A percentile compares a stretch with the other conserved stretches of the same genome.
Conservation (phyloP, 805 yeast species). For the Henningerozyma blattae region DNA sequence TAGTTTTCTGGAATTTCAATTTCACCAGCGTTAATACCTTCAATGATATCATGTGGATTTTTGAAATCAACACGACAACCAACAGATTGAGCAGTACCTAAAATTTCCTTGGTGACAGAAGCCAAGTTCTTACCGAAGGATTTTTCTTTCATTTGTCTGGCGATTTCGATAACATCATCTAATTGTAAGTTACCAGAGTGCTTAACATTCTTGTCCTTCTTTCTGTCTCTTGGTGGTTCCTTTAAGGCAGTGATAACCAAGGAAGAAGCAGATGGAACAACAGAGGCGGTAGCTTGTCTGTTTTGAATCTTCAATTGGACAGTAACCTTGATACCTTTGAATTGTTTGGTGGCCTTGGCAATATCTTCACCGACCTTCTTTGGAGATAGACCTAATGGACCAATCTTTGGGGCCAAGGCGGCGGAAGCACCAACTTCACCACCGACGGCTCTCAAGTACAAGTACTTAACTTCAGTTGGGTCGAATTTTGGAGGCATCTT, state of each 20-base stretch:
- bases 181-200: conserved; percentile 98
- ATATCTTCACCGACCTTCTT: conserved; percentile 99
- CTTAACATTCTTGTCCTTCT: conserved; percentile 99
- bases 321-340: conserved; percentile 99
- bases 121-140: conserved; percentile 96
- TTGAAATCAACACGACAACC: conserved; percentile 99
- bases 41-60: conserved; percentile 98
- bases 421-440: conserved; percentile 99
- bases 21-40: conserved; percentile 97
- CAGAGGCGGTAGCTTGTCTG: conserved; percentile 99
- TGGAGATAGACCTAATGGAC: conserved; percentile 99
- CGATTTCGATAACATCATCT: conserved; percentile 92
- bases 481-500: conserved; percentile 97
- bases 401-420: conserved; percentile 99
- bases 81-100: conserved; percentile 99
- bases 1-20: conserved; percentile 48
- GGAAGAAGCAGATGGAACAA: conserved; percentile 98
- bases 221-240: conserved; percentile 99
- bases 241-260: conserved; percentile 97
- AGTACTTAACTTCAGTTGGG: conserved; percentile 95
- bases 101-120: conserved; percentile 95
- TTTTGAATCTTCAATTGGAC: conserved; percentile 97
- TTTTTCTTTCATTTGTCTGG: conserved; percentile 95
- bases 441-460: conserved; percentile 99
- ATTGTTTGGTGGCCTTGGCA: conserved; percentile 98